A percentile compares a stretch with the other conserved stretches of the same genome.
These are phyloP conservation scores for Rhodosorus marinus DNA, from an alignment of 23 red algal species.

Conservation along the genomic window DNA sequence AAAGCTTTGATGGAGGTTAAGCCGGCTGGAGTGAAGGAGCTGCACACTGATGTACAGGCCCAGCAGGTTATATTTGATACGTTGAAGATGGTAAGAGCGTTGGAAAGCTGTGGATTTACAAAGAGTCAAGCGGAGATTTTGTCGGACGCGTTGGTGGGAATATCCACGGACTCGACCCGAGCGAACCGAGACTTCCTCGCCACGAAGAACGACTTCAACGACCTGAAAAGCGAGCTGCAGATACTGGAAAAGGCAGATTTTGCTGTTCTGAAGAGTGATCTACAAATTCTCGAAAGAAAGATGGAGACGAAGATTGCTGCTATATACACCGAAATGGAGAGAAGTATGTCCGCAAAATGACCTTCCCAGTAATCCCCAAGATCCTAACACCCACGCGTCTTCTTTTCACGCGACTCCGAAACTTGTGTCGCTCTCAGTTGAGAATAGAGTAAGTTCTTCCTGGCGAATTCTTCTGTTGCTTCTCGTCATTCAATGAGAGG, in stretches of 20 bases:
- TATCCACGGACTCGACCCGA: background rate
- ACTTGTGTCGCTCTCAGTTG: no score
- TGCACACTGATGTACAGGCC: no score
- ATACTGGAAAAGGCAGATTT: conserved; percentile 93
- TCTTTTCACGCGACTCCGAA: no score
- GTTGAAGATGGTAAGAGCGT: background rate
- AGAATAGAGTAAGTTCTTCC: no score
- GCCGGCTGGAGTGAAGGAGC: no score
- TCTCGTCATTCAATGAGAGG: background rate
- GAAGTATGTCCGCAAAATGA: no score
- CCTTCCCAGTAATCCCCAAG: no score
- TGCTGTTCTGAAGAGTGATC: conserved; percentile 48
- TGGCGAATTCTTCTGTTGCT: background rate
- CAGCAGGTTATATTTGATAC: no score
- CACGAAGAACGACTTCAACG: conserved; percentile 69
- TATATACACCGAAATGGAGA: conserved; percentile 85
- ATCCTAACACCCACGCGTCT: no score
- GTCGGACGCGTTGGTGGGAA: background rate
- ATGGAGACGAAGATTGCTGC: conserved; percentile 52
- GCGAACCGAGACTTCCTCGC: background rate
- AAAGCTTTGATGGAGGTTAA: no score
- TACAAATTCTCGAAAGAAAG: conserved; percentile 63
- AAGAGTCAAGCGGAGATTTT: background rate
- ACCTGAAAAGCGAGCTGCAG: conserved; percentile 61
- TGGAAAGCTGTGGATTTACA: background rate